These are phyloP conservation scores for Coprinopsis cinerea DNA, from an alignment of 768 basidiomycete genomes.

Conservation along the genomic window DNA sequence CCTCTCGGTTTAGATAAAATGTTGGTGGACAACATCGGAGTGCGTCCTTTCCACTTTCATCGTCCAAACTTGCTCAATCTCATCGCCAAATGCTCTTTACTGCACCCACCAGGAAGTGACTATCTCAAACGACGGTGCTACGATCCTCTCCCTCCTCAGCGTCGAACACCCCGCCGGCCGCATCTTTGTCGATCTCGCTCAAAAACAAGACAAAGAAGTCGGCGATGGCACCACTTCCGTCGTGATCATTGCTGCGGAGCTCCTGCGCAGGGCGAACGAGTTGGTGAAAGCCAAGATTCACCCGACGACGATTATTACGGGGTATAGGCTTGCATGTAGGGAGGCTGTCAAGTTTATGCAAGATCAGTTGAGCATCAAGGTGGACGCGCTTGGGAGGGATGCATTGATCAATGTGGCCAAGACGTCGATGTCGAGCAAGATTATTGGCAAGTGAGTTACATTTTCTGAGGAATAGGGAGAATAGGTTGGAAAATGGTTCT, in stretches of 20 bases:
- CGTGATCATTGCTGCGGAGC: conserved; percentile 96
- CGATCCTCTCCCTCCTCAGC: conserved; percentile 89
- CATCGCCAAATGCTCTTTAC: neutral
- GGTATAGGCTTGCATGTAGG: conserved; percentile 92
- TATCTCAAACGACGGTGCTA: conserved; percentile 99
- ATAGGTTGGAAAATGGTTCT: neutral
- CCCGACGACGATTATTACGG: conserved; percentile 98
- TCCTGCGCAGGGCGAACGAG: conserved; percentile 93
- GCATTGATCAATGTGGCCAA: conserved; percentile 94
- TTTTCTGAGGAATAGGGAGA: neutral
- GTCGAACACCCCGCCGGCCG: conserved; percentile 97
- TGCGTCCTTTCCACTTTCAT: conserved; percentile 32
- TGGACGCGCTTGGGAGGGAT: conserved; percentile 87
- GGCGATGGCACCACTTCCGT: conserved; percentile 99
- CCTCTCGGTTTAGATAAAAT: conserved; percentile 95
- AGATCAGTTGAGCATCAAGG: conserved; percentile 92
- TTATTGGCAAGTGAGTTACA: conserved; percentile 85
- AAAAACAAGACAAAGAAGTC: conserved; percentile 99
- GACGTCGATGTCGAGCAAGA: conserved; percentile 98
- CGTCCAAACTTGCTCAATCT: too few relatives aligned
- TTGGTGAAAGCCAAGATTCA: conserved; percentile 98
- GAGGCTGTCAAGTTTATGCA: conserved; percentile 98
- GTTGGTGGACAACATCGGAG: conserved; percentile 97
- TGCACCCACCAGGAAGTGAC: conserved; percentile 76
- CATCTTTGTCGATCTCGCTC: conserved; percentile 96